A percentile compares a stretch with the other conserved stretches of the same genome.
These are phyloP conservation scores for Phialophora expanda DNA, from an alignment of 2,329 filamentous ascomycete species.

Conservation along the genomic window DNA sequence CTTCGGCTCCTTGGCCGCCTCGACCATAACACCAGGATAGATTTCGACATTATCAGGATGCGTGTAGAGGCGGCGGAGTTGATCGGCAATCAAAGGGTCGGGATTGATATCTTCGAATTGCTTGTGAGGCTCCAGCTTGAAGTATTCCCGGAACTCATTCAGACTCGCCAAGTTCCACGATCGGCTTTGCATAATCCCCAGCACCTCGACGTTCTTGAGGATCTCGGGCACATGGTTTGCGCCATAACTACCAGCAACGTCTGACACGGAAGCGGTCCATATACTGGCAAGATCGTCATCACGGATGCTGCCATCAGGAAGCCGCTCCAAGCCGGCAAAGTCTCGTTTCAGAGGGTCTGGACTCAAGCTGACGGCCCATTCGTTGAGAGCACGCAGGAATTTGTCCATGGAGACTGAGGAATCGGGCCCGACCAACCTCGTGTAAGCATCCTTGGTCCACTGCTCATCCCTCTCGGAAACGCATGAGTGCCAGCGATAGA, in stretches of 20 bases:
- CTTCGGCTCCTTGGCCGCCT: constrained; percentile 61
- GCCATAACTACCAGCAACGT: constrained; percentile 65
- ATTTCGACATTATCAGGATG: constrained; percentile 61
- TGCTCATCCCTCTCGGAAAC: constrained; percentile 65
- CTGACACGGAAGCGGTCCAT: constrained; percentile 64
- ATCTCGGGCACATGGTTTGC: constrained; percentile 63
- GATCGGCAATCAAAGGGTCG: constrained; percentile 54
- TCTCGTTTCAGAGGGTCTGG: constrained; percentile 55
- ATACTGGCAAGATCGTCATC: constrained; percentile 64
- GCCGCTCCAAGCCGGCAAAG: constrained; percentile 57
- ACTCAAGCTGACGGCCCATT: constrained; percentile 50
- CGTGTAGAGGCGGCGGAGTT: constrained; percentile 56
- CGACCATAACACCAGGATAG: constrained; percentile 63
- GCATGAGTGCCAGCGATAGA: constrained; percentile 69
- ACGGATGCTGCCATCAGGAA: constrained; percentile 58
- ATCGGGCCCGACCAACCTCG: constrained; percentile 52
- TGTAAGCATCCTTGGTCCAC: constrained; percentile 64
- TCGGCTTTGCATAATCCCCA: constrained; percentile 66
- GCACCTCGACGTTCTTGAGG: constrained; percentile 65
- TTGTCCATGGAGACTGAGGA: constrained; percentile 47
- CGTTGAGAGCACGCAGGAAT: constrained; percentile 48
- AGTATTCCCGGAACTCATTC: constrained; percentile 62
- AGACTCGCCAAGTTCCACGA: constrained; percentile 66
- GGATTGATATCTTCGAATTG: constrained; percentile 60
- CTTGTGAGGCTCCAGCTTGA: constrained; percentile 56